Percentiles rank a stretch among this genome's conserved stretches.
Evolutionary conservation across 257 asterid species (phyloP).

Genomic region (Solanum clarkiae): DNA sequence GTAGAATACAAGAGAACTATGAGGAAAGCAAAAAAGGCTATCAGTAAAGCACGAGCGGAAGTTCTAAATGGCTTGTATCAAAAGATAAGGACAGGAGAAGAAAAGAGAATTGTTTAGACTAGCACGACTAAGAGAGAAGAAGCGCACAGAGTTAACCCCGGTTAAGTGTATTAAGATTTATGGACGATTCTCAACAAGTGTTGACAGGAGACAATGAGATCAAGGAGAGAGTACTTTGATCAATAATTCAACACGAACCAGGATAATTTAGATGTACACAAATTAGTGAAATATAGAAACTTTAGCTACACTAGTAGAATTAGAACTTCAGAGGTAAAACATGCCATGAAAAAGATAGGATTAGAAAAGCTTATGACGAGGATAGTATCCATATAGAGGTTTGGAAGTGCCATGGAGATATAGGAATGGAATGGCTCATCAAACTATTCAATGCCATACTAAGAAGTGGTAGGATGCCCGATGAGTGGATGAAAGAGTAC

Average conservation of each 20-base stretch:
- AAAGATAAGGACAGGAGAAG: background rate
- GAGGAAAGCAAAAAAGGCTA: background rate
- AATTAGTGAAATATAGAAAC: background rate
- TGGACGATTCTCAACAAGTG: background rate
- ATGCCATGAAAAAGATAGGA: background rate
- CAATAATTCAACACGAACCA: background rate
- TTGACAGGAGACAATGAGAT: background rate
- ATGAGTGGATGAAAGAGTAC: background rate
- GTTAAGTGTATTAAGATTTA: background rate
- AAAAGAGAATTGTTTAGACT: background rate
- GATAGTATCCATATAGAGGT: background rate
- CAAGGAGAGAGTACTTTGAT: background rate
- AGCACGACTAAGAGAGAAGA: background rate
- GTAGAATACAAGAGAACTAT: background rate
- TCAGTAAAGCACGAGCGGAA: background rate
- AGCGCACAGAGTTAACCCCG: background rate
- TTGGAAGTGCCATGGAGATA: background rate
- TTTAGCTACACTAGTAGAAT: background rate
- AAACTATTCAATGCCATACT: background rate
- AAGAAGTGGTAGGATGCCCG: background rate
- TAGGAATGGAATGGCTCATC: background rate
- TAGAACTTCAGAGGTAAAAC: background rate
- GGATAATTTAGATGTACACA: background rate
- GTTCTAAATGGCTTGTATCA: background rate
- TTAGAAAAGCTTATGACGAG: background rate